Evolutionary conservation across 164 flowering plant species (phyloP).

Genomic region (Piper betle): DNA sequence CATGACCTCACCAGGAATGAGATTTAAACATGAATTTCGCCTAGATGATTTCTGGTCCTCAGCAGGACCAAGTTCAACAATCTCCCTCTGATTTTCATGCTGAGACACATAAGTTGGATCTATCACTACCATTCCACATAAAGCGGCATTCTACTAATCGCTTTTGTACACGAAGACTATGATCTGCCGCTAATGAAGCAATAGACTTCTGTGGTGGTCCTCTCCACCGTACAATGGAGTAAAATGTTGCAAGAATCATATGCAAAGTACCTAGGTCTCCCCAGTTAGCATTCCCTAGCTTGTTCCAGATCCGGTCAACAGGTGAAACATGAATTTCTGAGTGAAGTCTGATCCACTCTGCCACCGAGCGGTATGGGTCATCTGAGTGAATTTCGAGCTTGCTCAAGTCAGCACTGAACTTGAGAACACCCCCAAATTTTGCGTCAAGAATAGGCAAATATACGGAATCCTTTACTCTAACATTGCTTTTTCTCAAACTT

Average conservation of each 20-base stretch:
- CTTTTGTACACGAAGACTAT: slow-evolving; percentile 61
- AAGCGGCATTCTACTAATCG: slow-evolving; percentile 44
- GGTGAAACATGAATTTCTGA: slow-evolving; percentile 50
- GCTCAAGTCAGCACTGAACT: slow-evolving; percentile 53
- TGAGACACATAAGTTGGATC: slow-evolving; percentile 17
- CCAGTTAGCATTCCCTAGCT: slow-evolving; percentile 84
- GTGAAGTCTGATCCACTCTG: slow-evolving; percentile 52
- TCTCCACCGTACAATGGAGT: slow-evolving; percentile 50
- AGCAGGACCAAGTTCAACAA: slow-evolving; percentile 43
- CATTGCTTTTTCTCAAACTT: slow-evolving; percentile 30
- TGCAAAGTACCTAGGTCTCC: slow-evolving; percentile 69
- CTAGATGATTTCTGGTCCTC: slow-evolving; percentile 23
- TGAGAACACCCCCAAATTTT: slow-evolving; percentile 60
- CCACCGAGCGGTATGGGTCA: slow-evolving; percentile 43
- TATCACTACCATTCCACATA: slow-evolving; percentile 23
- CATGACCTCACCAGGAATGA: slow-evolving; percentile 36
- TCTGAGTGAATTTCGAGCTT: slow-evolving; percentile 39
- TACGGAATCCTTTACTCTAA: slow-evolving; percentile 22
- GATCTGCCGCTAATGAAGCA: slow-evolving; percentile 56
- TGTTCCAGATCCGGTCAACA: slow-evolving; percentile 68
- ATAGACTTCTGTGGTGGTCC: slow-evolving; percentile 65
- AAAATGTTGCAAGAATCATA: slow-evolving; percentile 54
- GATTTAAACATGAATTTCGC: slow-evolving; percentile 27
- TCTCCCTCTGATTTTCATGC: slow-evolving; percentile 28
- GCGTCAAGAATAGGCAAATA: slow-evolving; percentile 48